phyloP scores from a whole-genome alignment of 2,329 filamentous ascomycete species.

The Dothideomycetidae sp. region DNA sequence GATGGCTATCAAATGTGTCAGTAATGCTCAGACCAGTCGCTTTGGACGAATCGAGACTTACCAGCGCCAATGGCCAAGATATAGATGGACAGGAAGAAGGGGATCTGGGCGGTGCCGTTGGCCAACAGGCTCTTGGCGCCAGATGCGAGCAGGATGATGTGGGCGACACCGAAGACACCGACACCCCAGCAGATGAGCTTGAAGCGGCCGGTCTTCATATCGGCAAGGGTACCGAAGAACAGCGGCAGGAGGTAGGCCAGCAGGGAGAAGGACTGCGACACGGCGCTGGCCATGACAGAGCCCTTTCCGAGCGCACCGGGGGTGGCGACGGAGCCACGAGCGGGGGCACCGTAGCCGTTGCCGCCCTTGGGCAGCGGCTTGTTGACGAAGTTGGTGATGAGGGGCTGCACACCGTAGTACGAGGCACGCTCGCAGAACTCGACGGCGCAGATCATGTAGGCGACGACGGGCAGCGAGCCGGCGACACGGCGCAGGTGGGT shows the following conservation, averaged over 20 bases:
- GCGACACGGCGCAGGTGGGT: conserved; percentile 34
- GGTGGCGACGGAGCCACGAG: conserved; percentile 20
- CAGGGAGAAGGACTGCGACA: conserved; percentile 42
- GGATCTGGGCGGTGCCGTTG: conserved; percentile 23
- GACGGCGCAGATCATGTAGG: conserved; percentile 45
- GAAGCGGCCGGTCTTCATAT: conserved; percentile 29
- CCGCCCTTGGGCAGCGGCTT: conserved; percentile 38
- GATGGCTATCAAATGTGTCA: conserved; percentile 44
- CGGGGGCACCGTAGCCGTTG: conserved; percentile 23
- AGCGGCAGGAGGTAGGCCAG: conserved; percentile 45
- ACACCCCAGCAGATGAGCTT: conserved; percentile 27
- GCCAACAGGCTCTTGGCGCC: conserved; percentile 18
- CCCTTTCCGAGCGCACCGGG: conserved; percentile 47
- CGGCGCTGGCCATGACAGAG: conserved; percentile 38
- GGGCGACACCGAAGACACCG: conserved; percentile 26
- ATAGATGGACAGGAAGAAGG: conserved; percentile 29
- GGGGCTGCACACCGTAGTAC: conserved; percentile 42
- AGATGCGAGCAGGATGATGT: conserved; percentile 20
- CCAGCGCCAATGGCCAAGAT: conserved; percentile 26
- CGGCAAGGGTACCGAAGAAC: conserved; percentile 30
- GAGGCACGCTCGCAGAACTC: conserved; percentile 49
- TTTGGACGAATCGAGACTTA: too few relatives aligned
- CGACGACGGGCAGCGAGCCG: conserved; percentile 36
- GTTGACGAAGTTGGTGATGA: conserved; percentile 50
- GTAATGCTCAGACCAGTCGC: background rate